Evolutionary conservation across 2,329 filamentous ascomycete genomes (phyloP), one percentile per base, ranked within the genome.

Genomic region (Colletotrichum scovillei): DNA sequence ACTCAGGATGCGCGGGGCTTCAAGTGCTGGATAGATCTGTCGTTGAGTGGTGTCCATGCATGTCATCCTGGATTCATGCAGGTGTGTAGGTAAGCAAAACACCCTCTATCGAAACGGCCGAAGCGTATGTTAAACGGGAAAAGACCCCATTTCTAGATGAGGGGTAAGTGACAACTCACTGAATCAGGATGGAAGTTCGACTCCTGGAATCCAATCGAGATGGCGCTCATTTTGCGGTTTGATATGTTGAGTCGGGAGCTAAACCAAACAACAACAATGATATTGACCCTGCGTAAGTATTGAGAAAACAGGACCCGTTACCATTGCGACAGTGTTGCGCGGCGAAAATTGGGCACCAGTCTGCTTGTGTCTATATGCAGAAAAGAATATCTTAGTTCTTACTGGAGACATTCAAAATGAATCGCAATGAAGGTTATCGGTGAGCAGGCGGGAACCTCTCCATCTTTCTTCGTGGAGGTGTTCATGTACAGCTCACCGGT

Each of bases 221-320:
- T 63, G 62, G 53, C n/a, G 12, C 28, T 55, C 62, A 55, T 63
- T n/a, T 55, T 53, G 14, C 62, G 30, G 62, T 63, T 63, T 63
- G 62, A 28, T 19, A 4, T 28, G 30, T 46, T 26, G 16, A 28
- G 2, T 63, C 59, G 62, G 62, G 7, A 53, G 4, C 5, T 35
- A n/a, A 12, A 28, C n/a, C 46, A 28, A 35, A 35, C 16, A 5
- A 6, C 5, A 5, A 12, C 32, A 35, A 12, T 35, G 32, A 35
- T n/a, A 8, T 12, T 6, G 16, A 26, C 26, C 58, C 26, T 60
- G 58, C 32, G 32, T 35, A 35, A 12, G 32, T 35, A 24, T 24
- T 35, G 35, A 6, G 32, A 60, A 24, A 42, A 24, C 24, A 9
- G 22, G 52, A 11, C 16, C 22, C 52, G 52, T 55, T 55, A n/a